Evolutionary conservation across 352 stramenopile genomes (phyloP), one percentile per base, ranked within the genome.

Genomic region (Globisporangium okanoganense): DNA sequence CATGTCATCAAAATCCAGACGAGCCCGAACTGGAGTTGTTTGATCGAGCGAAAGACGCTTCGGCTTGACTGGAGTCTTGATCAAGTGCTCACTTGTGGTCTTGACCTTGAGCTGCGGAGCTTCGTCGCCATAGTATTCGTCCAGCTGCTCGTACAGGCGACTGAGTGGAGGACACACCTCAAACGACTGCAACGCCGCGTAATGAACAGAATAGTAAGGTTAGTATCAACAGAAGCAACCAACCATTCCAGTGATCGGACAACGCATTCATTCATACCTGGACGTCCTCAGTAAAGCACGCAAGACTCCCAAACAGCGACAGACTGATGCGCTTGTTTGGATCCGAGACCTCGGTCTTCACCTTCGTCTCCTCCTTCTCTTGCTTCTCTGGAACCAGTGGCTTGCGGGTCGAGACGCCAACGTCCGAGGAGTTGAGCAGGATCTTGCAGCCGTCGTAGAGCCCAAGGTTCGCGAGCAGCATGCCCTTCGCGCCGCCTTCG

Each of bases 391-490:
- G 18, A 5, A 14, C 40, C 27, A 65, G 50, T 10, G 64, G 63
- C 54, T 85, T 87, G 12, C 78, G 68, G 5, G 78, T 90, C 12
- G 82, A 78, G 12, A 87, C 56, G 31, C 75, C 78, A 29, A 94
- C 84, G 50, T 94, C 79, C 0, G 77, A 80, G 12, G 85, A 94
- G 57, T 91, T 90, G 18, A 96, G 65, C 33, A 92, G 71, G 38
- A 96, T 87, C 58, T 92, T 93, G 49, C 83, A 94, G 5, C 90
- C 83, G 53, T 96, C 86, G 22, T 96, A 92, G n/a, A 95, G 75
- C 22, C 82, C 78, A 10, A 98, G 72, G 61, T 97, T 96, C n/a
- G 87, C 82, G n/a, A 98, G 67, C 24, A 98, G 65, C 88, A 98
- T 95, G 12, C 92, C 92, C 61, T 94, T 94, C 0, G 93, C 92